Percentiles rank a stretch among this genome's conserved stretches.
Evolutionary conservation across 768 basidiomycete genomes (phyloP).

Genomic region (Pleurotus djamor): DNA sequence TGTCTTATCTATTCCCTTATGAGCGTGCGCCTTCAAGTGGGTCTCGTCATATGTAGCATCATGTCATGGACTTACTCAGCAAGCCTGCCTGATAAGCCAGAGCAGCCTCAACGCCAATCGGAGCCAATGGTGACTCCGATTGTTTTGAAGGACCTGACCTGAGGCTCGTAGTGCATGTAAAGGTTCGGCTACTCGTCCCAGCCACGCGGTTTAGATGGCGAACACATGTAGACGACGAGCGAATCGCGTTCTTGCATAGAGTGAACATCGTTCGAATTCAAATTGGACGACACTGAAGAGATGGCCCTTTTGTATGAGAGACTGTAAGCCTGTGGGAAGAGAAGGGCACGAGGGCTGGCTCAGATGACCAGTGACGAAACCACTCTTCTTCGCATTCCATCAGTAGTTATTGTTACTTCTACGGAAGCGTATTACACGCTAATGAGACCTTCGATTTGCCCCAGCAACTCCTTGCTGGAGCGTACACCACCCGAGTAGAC

Average conservation of each 20-base stretch:
- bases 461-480: background rate
- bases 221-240: background rate
- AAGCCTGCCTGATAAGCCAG: background rate
- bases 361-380: background rate
- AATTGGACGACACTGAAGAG: background rate
- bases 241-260: background rate
- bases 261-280: background rate
- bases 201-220: background rate
- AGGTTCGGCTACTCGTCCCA: background rate
- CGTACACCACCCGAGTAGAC: background rate
- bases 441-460: background rate
- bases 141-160: constrained; percentile 19
- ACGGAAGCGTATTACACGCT: background rate
- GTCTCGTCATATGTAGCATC: background rate
- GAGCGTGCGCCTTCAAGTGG: background rate
- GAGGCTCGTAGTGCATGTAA: constrained; percentile 10
- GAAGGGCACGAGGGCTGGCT: background rate
- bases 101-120: constrained; percentile 63
- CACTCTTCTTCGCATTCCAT: background rate
- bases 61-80: background rate
- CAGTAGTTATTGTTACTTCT: background rate
- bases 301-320: too few relatives aligned
- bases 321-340: background rate
- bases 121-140: constrained; percentile 53
- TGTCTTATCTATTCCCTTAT: constrained; percentile 7